Conservation (phyloP, 345 rosid species). For the Populus ilicifolia region DNA sequence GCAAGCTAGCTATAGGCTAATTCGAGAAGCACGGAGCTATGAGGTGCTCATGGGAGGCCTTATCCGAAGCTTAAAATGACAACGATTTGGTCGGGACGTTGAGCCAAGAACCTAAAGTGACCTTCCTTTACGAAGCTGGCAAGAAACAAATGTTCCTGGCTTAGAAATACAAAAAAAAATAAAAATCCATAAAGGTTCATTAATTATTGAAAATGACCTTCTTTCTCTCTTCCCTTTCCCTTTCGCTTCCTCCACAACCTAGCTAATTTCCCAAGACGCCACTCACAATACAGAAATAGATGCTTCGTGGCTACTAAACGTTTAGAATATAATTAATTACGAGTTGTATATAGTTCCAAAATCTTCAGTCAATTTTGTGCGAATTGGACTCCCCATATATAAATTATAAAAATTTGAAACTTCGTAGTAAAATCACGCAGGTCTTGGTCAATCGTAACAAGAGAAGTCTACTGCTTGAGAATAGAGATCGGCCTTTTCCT, state of each 20-base stretch:
- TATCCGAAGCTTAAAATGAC: conserved; percentile 29
- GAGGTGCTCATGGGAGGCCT: conserved; percentile 13
- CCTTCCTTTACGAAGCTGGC: not conserved
- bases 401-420: not conserved
- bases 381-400: not conserved
- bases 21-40: conserved; percentile 5
- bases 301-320: not conserved
- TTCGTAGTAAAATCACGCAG: not conserved
- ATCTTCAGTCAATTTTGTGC: not conserved
- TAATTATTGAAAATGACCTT: conserved; percentile 23
- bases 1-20: not conserved
- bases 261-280: not conserved
- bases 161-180: not conserved
- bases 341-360: not conserved
- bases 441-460: not conserved
- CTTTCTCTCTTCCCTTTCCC: not conserved
- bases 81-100: conserved; percentile 25
- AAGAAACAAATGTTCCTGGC: not conserved
- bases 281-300: too few species aligned
- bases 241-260: not conserved
- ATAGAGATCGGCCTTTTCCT: not conserved
- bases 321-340: not conserved
- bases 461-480: not conserved
- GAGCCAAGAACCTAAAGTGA: conserved; percentile 2
- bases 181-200: not conserved